Percentiles rank a stretch among this genome's conserved stretches.
These are phyloP conservation scores for Globomyces pollinis-pini DNA, from an alignment of 192 early-diverging fungal species.

Conservation along the genomic window DNA sequence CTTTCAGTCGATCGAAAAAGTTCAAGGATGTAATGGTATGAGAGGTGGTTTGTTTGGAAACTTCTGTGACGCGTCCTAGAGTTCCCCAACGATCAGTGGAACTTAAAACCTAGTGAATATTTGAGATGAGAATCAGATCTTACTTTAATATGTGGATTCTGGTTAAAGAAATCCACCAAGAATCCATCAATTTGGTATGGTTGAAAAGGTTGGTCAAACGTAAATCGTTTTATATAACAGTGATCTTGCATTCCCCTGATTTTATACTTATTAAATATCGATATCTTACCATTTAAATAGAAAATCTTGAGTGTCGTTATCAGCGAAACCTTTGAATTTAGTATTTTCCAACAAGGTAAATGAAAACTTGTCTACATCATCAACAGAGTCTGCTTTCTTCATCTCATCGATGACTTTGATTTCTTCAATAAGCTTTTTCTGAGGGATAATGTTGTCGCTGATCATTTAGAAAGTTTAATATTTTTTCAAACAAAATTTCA, in stretches of 20 bases:
- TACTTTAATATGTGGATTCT: conserved; percentile 29
- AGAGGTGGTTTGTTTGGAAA: conserved; percentile 22
- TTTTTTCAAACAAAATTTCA: too few species aligned
- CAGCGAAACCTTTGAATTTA: conserved; percentile 23
- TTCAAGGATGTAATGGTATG: conserved; percentile 30
- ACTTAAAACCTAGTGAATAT: conserved; percentile 18
- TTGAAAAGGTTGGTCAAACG: conserved; percentile 28
- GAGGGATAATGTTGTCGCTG: too few species aligned
- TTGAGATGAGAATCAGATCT: conserved; percentile 10
- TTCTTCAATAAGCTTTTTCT: too few species aligned
- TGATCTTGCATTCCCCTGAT: conserved; percentile 40
- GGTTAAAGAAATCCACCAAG: conserved; percentile 38
- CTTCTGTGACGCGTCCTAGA: conserved; percentile 29
- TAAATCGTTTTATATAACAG: conserved; percentile 33
- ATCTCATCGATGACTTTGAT: too few species aligned
- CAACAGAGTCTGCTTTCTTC: too few species aligned
- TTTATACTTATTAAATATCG: too few species aligned
- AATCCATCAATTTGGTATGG: conserved; percentile 31
- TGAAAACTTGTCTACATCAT: conserved; percentile 12
- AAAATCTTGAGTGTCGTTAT: conserved; percentile 29
- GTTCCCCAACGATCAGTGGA: conserved; percentile 34
- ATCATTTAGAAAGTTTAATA: too few species aligned
- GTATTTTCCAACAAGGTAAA: conserved; percentile 22
- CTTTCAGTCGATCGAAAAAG: conserved; percentile 38
- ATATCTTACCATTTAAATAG: conserved; percentile 42